These are phyloP conservation scores for Suhomyces xylopsoci DNA, from an alignment of 805 yeast species.

Conservation along the genomic window DNA sequence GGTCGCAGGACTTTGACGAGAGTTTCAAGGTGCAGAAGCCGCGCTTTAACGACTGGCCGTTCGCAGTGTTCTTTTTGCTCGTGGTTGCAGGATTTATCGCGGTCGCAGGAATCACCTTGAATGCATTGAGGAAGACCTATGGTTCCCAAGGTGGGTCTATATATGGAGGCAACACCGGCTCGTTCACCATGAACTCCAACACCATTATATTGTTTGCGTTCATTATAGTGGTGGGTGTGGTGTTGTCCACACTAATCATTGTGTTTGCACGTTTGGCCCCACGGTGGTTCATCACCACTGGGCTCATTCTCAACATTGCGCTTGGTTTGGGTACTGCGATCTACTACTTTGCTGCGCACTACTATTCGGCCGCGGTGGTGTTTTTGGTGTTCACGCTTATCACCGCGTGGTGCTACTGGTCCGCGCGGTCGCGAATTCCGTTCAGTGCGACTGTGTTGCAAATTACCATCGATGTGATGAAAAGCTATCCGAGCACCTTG, in stretches of 20 bases:
- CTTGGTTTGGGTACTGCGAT: slow-evolving; percentile 76
- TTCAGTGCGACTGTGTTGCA: slow-evolving; percentile 67
- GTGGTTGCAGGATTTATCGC: slow-evolving; percentile 64
- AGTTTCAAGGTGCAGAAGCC: slow-evolving; percentile 65
- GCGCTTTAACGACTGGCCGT: slow-evolving; percentile 68
- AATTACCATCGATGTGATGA: slow-evolving; percentile 75
- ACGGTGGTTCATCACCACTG: slow-evolving; percentile 60
- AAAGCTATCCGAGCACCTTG: slow-evolving; percentile 65
- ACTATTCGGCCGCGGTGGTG: slow-evolving; percentile 80
- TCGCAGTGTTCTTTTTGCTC: slow-evolving; percentile 49
- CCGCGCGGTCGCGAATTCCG: slow-evolving; percentile 67
- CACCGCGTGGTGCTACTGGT: slow-evolving; percentile 71
- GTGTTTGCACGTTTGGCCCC: slow-evolving; percentile 64
- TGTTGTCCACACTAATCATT: slow-evolving; percentile 55
- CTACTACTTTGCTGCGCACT: slow-evolving; percentile 61
- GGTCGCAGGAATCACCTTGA: slow-evolving; percentile 64
- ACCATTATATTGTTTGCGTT: slow-evolving; percentile 70
- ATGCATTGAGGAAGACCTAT: slow-evolving; percentile 57
- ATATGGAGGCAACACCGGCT: slow-evolving; percentile 43
- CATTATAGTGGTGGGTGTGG: slow-evolving; percentile 57
- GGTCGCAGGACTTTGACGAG: slow-evolving; percentile 52
- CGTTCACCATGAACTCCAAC: slow-evolving; percentile 71
- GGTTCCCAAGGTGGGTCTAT: slow-evolving; percentile 61
- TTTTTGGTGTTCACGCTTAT: slow-evolving; percentile 63
- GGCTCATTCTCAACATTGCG: slow-evolving; percentile 63